These are phyloP conservation scores for Aspergillus tanneri DNA, from an alignment of 2,329 filamentous ascomycete species.

Conservation along the genomic window DNA sequence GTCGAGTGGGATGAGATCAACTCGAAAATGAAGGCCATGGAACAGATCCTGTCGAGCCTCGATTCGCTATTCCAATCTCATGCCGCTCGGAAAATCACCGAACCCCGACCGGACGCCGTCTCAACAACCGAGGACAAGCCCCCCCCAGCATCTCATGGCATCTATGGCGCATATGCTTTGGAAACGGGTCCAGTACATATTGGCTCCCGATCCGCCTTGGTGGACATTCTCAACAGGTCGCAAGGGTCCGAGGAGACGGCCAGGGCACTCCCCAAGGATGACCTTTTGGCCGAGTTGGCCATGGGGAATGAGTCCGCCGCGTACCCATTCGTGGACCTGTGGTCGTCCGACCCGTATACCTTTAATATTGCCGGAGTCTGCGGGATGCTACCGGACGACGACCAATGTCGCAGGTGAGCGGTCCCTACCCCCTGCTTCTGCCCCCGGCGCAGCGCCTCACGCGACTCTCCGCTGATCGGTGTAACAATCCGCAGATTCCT, in stretches of 20 bases:
- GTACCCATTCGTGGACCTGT: constrained; percentile 62
- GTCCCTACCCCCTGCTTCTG: background rate
- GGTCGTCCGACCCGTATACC: constrained; percentile 59
- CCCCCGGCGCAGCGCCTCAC: background rate
- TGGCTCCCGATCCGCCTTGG: constrained; percentile 57
- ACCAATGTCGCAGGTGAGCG: constrained; percentile 45
- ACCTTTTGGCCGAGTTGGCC: constrained; percentile 58
- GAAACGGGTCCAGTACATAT: constrained; percentile 57
- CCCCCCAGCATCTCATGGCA: constrained; percentile 25
- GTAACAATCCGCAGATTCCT: constrained; percentile 44
- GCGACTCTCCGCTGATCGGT: constrained; percentile 2
- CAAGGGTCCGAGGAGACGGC: constrained; percentile 37
- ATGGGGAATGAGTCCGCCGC: constrained; percentile 61
- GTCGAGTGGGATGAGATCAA: constrained; percentile 39
- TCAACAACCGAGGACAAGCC: constrained; percentile 12
- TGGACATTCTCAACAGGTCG: constrained; percentile 55
- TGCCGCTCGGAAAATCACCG: constrained; percentile 21
- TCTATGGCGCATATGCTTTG: constrained; percentile 32
- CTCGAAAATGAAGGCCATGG: constrained; percentile 36
- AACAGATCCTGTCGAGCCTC: constrained; percentile 34
- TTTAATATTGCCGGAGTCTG: constrained; percentile 56
- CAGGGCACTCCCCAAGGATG: constrained; percentile 57
- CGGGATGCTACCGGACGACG: constrained; percentile 56
- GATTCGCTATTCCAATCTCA: constrained; percentile 32
- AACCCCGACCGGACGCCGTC: constrained; percentile 12